Conservation (phyloP, 257 asterid species). For the Nicotiana undulata region DNA sequence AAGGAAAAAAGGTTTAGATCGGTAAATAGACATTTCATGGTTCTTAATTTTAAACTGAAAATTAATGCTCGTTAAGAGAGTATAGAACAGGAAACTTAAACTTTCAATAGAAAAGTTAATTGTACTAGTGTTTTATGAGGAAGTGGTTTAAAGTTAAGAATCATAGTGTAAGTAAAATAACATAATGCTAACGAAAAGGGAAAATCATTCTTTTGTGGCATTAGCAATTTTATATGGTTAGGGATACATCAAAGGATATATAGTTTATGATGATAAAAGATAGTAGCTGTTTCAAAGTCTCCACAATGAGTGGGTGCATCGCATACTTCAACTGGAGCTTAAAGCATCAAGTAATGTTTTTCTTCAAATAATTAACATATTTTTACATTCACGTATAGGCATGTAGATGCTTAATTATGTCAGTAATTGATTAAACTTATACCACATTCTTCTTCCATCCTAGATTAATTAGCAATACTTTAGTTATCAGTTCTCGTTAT, state of each 20-base stretch:
- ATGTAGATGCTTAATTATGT: neutral
- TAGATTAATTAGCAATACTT: neutral
- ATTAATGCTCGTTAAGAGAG: neutral
- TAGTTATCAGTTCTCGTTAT: neutral
- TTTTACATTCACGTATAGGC: neutral
- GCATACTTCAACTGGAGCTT: conserved; percentile 16
- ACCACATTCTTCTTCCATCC: neutral
- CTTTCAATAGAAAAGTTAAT: neutral
- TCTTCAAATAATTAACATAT: conserved; percentile 1
- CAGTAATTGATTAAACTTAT: neutral
- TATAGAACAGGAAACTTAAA: neutral
- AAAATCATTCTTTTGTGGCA: conserved; percentile 14
- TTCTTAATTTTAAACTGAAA: neutral
- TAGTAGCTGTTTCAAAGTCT: neutral
- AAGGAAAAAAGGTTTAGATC: neutral
- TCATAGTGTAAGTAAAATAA: neutral
- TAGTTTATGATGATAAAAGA: conserved; percentile 21
- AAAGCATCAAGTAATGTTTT: neutral
- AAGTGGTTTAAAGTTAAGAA: neutral
- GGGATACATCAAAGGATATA: conserved; percentile 1
- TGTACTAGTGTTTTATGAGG: neutral
- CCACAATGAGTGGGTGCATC: conserved; percentile 4
- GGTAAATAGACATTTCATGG: neutral
- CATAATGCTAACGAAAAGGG: neutral
- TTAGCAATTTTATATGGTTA: neutral